Conservation (phyloP, 2,329 filamentous ascomycete species). For the Apiospora malaysiana region DNA sequence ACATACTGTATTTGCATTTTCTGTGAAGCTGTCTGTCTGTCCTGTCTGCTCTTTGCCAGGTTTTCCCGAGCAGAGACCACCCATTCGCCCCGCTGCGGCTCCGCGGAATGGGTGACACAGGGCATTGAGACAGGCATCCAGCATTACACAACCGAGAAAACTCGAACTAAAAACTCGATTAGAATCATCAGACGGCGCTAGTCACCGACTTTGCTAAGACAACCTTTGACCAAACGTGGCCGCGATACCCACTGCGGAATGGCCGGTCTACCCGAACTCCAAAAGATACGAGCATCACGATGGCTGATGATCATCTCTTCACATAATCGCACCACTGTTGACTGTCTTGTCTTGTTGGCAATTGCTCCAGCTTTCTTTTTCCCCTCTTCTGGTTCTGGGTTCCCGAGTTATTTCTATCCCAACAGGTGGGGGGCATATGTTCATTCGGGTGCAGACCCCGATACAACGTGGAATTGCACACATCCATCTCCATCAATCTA, state of each 20-base stretch:
- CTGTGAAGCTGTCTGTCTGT: not conserved
- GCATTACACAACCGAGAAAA: slow-evolving; percentile 2
- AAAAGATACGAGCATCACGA: not conserved
- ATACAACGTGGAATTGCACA: not conserved
- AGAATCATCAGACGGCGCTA: not conserved
- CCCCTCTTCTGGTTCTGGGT: not conserved
- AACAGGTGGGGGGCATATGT: too few relatives aligned
- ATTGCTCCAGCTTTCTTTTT: not conserved
- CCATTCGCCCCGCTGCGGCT: slow-evolving; percentile 2
- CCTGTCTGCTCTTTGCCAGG: not conserved
- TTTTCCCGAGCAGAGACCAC: slow-evolving; percentile 11
- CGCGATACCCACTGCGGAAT: slow-evolving; percentile 13
- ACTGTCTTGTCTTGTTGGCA: not conserved
- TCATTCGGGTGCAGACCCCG: not conserved
- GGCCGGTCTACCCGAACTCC: not conserved
- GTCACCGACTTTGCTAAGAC: not conserved
- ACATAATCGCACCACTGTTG: not conserved
- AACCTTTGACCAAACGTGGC: not conserved
- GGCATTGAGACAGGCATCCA: not conserved
- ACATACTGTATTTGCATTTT: not conserved
- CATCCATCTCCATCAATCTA: not conserved
- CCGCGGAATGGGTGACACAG: slow-evolving; percentile 8
- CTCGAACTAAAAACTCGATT: not conserved
- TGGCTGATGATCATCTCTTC: not conserved
- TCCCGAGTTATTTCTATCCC: not conserved